A percentile compares a stretch with the other conserved stretches of the same genome.
Evolutionary conservation across 176 grass and related monocot genomes (phyloP).

Genomic region (Musa beccarii): DNA sequence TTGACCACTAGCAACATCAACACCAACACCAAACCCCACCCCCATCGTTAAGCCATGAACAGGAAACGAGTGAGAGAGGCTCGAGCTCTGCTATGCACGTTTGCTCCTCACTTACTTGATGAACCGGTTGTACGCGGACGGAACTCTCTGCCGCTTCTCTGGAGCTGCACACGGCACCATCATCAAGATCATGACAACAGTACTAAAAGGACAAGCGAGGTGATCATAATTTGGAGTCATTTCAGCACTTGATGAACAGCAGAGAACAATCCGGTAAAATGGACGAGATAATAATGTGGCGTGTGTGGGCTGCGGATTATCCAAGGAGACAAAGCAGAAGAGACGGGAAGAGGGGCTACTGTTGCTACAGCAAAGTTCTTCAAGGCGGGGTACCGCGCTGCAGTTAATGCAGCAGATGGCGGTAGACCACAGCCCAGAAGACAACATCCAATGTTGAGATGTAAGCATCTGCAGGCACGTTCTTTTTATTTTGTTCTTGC

Average conservation of each 20-base stretch:
- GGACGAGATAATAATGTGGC: too few species aligned
- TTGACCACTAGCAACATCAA: conserved; percentile 13
- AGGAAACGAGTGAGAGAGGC: too few species aligned
- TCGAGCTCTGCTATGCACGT: too few species aligned
- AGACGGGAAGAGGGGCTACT: background rate
- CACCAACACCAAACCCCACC: too few species aligned
- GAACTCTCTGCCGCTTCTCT: conserved; percentile 97
- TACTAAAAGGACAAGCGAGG: too few species aligned
- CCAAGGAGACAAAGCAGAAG: background rate
- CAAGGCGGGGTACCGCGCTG: background rate
- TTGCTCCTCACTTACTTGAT: conserved; percentile 66
- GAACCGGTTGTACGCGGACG: conserved; percentile 98
- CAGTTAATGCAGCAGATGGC: conserved; percentile 10
- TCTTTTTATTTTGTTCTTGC: background rate
- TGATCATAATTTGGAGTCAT: background rate
- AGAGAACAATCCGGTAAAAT: background rate
- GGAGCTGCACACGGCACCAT: conserved; percentile 42
- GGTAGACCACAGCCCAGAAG: background rate
- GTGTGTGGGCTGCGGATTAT: too few species aligned
- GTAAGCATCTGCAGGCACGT: background rate
- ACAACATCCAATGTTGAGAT: background rate
- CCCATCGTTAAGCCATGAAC: too few species aligned
- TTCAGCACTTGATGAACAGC: background rate
- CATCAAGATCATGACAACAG: too few species aligned
- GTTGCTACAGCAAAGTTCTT: conserved; percentile 5